Conservation (phyloP, 495 filamentous ascomycete species). For the Sordaria brevicollis region DNA sequence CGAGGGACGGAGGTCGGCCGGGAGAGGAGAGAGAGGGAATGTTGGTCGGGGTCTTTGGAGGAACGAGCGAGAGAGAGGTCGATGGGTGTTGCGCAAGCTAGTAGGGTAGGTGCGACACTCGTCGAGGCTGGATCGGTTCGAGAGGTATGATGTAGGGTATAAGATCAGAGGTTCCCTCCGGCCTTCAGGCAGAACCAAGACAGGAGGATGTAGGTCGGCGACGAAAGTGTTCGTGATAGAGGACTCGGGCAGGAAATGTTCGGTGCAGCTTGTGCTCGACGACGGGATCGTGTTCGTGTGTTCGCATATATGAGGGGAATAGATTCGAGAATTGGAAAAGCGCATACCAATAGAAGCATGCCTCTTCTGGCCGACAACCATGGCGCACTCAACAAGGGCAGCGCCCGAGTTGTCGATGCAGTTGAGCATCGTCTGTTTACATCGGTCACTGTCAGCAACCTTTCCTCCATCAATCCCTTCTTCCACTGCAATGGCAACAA, state of each 20-base stretch:
- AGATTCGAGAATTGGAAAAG: not conserved
- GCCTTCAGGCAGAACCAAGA: not conserved
- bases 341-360: conserved; percentile 78
- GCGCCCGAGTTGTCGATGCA: conserved; percentile 99
- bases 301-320: not conserved
- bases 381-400: conserved; percentile 91
- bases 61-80: too few species aligned
- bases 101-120: not conserved
- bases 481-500: too few species aligned
- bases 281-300: too few species aligned
- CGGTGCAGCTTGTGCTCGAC: not conserved
- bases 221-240: not conserved
- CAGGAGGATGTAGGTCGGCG: not conserved
- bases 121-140: not conserved
- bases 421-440: conserved; percentile 81
- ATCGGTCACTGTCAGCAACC: conserved; percentile 7
- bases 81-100: too few species aligned
- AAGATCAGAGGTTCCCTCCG: not conserved
- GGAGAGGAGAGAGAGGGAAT: not conserved
- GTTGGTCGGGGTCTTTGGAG: not conserved
- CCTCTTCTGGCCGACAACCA: conserved; percentile 82
- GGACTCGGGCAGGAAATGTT: not conserved
- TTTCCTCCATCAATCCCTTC: not conserved
- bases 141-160: not conserved
- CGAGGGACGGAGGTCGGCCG: too few species aligned